A percentile compares a stretch with the other conserved stretches of the same genome.
These are phyloP conservation scores for Candolleomyces eurysporus DNA, from an alignment of 768 basidiomycete genomes.

Conservation along the genomic window DNA sequence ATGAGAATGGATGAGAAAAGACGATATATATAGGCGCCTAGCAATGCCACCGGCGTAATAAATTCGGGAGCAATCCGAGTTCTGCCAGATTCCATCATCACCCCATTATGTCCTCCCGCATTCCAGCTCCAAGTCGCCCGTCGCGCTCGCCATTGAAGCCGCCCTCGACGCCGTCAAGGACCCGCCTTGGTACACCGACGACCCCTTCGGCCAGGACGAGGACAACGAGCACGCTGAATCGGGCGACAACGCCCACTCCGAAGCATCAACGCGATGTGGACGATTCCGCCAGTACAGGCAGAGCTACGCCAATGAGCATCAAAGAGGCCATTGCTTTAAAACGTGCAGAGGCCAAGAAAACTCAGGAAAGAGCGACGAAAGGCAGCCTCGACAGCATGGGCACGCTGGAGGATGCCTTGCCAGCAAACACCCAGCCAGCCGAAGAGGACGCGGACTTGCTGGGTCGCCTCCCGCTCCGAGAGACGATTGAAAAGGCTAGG, in stretches of 20 bases:
- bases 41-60: background rate
- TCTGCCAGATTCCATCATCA: background rate
- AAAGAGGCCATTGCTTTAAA: slow-evolving; percentile 79
- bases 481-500: slow-evolving; percentile 75
- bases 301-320: slow-evolving; percentile 44
- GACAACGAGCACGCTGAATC: slow-evolving; percentile 16
- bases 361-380: slow-evolving; percentile 24
- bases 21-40: background rate
- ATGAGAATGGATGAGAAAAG: too few relatives aligned
- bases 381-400: slow-evolving; percentile 26
- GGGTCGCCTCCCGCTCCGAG: slow-evolving; percentile 65
- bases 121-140: slow-evolving; percentile 12
- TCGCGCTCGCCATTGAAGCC: slow-evolving; percentile 12
- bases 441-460: slow-evolving; percentile 51
- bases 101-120: slow-evolving; percentile 15
- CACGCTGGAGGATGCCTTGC: slow-evolving; percentile 49
- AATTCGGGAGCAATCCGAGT: background rate
- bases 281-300: slow-evolving; percentile 6
- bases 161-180: slow-evolving; percentile 11
- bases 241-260: slow-evolving; percentile 17
- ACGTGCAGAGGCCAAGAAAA: slow-evolving; percentile 76
- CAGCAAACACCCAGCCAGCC: slow-evolving; percentile 25
- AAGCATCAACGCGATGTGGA: background rate
- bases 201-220: slow-evolving; percentile 15
- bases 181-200: slow-evolving; percentile 10